Base-by-base conservation (phyloP, 2,329 filamentous ascomycete species). In the Cryphonectria carpinicola region DNA sequence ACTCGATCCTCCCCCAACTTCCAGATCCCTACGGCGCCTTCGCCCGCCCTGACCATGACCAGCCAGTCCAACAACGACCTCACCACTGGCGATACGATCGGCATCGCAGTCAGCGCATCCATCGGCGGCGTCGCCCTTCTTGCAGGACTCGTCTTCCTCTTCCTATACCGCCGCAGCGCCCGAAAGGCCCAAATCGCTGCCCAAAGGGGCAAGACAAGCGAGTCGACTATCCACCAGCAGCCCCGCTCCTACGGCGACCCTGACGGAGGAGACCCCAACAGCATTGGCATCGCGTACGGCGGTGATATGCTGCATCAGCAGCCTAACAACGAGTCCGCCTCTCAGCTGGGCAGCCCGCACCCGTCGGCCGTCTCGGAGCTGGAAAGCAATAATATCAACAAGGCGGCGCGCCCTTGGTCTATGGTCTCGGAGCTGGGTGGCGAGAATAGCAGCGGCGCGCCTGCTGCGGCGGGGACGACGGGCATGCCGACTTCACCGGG, bases 71-170 rank as follows among this genome's bases (percentile, higher is more conserved):
- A 66, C 52, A 43, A 43, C 3, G 66, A 75, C n/a, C 68, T 78
- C 65, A 77, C 72, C 43, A 71, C 74, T 3, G 70, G 73, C 17
- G 74, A 75, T 28, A 79, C 77, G 66, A 73, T 73, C 19, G 77
- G 77, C 25, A 74, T 74, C 25, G 75, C 73, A 19, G 71, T 76
- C 4, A 76, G 76, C 58, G 58, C 58, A 6, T 61, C 58, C 35
- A 39, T 61, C 58, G 58, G 58, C 22, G 58, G 58, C 35, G 22
- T 74, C n/a, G 39, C 76, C 13, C 60, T 78, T 22, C 65, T 78
- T 6, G 73, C 58, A 5, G 61, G 72, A 5, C 22, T 77, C n/a
- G 54, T 68, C 25, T 71, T 73, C 32, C 35, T 78, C n/a, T 70
- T 75, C 65, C 70, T 75, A 17, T 66, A 68, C 22, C 73, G 71